A percentile compares a stretch with the other conserved stretches of the same genome.
Conservation (phyloP, 2,329 filamentous ascomycete species). For the Daldinia sp. region DNA sequence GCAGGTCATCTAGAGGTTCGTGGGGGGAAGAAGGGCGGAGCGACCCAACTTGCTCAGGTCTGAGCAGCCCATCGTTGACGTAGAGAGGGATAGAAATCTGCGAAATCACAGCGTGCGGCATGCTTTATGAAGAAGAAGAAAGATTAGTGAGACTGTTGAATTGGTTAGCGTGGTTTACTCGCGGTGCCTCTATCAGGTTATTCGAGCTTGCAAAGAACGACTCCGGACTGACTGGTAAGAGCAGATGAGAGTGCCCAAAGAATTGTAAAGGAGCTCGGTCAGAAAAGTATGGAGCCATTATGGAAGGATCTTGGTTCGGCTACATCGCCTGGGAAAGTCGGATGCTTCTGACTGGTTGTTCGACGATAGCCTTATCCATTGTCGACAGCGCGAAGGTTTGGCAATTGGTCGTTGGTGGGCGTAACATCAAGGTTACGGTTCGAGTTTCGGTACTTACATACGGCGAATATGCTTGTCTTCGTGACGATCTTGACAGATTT, state of each 20-base stretch:
- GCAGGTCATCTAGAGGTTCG: constrained; percentile 55
- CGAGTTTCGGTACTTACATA: not conserved
- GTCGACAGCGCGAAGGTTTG: not conserved
- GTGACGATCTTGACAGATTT: not conserved
- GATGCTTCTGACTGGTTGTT: not conserved
- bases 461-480: not conserved
- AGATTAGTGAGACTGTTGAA: not conserved
- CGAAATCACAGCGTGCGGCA: not conserved
- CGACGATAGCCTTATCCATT: not conserved
- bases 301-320: not conserved
- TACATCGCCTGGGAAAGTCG: not conserved
- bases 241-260: not conserved
- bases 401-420: not conserved
- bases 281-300: not conserved
- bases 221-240: not conserved
- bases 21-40: constrained; percentile 35
- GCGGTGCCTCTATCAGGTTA: not conserved
- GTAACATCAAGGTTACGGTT: not conserved
- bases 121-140: not conserved
- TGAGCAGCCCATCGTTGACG: not conserved
- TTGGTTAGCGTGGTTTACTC: not conserved
- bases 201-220: too few relatives aligned
- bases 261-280: not conserved
- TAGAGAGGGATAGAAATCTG: not conserved
- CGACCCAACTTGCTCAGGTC: not conserved